Evolutionary conservation across 768 basidiomycete species (phyloP).

Genomic region (Cystobasidium tubakii): DNA sequence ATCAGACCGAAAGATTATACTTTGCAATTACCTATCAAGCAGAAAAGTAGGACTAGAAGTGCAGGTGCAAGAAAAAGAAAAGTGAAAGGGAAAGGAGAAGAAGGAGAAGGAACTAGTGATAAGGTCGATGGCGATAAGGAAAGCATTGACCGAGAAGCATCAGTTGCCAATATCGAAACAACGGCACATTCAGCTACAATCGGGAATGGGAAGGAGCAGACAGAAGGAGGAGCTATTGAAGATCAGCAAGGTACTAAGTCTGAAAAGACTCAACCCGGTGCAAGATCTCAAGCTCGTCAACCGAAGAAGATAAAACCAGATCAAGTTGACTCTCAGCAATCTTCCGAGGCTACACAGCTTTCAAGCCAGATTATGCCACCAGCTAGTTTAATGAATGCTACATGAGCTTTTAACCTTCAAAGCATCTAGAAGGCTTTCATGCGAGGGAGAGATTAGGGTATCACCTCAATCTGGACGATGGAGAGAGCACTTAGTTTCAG

Average conservation of each 20-base stretch:
- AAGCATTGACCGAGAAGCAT: no score
- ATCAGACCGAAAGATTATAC: conserved; percentile 16
- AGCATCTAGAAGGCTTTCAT: background rate
- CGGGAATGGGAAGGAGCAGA: background rate
- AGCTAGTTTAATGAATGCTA: no score
- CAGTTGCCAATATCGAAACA: no score
- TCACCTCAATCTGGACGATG: no score
- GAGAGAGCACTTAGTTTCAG: no score
- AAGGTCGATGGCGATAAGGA: no score
- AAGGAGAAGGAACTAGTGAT: background rate
- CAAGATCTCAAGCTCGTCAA: background rate
- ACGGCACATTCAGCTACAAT: no score
- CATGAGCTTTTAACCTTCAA: no score
- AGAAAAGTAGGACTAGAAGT: background rate
- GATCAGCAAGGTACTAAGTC: no score
- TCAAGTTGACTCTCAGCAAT: background rate
- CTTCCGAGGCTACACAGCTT: background rate
- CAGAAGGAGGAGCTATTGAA: no score
- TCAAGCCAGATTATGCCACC: background rate
- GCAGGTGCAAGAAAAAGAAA: background rate
- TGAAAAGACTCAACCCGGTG: no score
- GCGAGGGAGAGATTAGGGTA: background rate
- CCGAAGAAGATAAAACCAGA: background rate
- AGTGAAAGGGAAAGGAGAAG: background rate
- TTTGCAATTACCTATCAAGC: conserved; percentile 2